phyloP scores from a whole-genome alignment of 2,329 filamentous ascomycete genomes.

The Arthroderma sp. region DNA sequence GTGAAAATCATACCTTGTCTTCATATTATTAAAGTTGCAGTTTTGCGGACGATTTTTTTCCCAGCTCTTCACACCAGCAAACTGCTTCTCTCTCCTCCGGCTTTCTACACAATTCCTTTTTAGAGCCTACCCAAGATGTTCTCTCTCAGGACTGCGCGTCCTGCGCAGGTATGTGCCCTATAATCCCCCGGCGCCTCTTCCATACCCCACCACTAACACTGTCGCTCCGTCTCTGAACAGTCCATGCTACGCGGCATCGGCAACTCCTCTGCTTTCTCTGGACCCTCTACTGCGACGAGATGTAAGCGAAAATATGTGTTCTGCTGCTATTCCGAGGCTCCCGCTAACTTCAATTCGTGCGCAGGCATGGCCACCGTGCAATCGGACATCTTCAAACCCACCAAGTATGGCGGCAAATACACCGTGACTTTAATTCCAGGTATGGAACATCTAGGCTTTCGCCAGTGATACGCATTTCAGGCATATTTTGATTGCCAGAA shows the following conservation, averaged over 20 bases:
- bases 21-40: neutral
- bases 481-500: too few species aligned
- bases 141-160: slow-evolving; percentile 27
- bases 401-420: slow-evolving; percentile 98
- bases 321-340: neutral
- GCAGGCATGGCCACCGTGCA: slow-evolving; percentile 66
- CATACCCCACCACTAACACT: slow-evolving; percentile 17
- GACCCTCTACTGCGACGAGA: slow-evolving; percentile 40
- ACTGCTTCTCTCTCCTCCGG: neutral
- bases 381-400: slow-evolving; percentile 96
- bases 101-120: neutral
- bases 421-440: slow-evolving; percentile 96
- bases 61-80: neutral
- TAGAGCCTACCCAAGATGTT: slow-evolving; percentile 24
- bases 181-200: slow-evolving; percentile 2
- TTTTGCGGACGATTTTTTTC: neutral
- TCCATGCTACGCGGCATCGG: slow-evolving; percentile 44
- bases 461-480: too few species aligned
- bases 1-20: neutral
- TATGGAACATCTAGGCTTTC: slow-evolving; percentile 23
- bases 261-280: slow-evolving; percentile 33
- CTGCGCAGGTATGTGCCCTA: slow-evolving; percentile 26
- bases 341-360: slow-evolving; percentile 1
- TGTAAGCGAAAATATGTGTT: slow-evolving; percentile 31
- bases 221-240: slow-evolving; percentile 32